Conservation (phyloP, 371 early-diverging fungal genomes). For the Caulochytrium protostelioides region DNA sequence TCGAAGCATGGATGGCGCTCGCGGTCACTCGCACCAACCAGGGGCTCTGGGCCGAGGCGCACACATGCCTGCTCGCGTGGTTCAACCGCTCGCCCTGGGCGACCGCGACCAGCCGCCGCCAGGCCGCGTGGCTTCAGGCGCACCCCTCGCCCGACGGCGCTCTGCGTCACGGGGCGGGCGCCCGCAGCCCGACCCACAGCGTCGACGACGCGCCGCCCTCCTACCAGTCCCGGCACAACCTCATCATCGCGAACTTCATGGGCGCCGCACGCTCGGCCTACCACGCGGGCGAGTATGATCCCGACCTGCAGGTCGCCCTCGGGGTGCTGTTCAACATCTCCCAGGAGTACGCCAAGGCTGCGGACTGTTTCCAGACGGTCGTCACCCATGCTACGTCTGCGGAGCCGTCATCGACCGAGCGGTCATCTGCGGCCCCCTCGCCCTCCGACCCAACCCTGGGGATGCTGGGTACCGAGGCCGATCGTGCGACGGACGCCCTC, state of each 20-base stretch:
- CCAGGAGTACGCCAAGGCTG: conserved; percentile 59
- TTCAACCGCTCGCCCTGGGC: too few relatives aligned
- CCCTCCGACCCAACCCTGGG: too few relatives aligned
- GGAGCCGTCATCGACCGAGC: conserved; percentile 45
- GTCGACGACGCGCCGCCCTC: too few relatives aligned
- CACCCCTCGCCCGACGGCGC: conserved; percentile 38
- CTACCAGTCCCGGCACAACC: too few relatives aligned
- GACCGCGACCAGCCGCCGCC: too few relatives aligned
- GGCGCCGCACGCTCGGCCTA: too few relatives aligned
- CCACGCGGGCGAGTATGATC: conserved; percentile 36
- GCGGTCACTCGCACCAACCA: conserved; percentile 70
- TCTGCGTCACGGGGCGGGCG: conserved; percentile 8
- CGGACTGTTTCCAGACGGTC: conserved; percentile 70
- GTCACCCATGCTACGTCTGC: too few relatives aligned
- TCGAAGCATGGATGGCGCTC: conserved; percentile 52
- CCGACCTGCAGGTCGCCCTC: conserved; percentile 63
- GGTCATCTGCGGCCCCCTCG: too few relatives aligned
- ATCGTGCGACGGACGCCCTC: conserved; percentile 42
- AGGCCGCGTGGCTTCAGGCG: too few relatives aligned
- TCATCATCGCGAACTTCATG: too few relatives aligned
- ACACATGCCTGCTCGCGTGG: conserved; percentile 56
- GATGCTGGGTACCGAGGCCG: too few relatives aligned
- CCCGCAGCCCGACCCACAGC: too few relatives aligned
- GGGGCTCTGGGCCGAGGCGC: conserved; percentile 48
- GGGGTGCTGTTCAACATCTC: conserved; percentile 63